Percentiles rank a stretch among this genome's conserved stretches.
Evolutionary conservation across 805 yeast species (phyloP).

Genomic region (Starmerella ratchasimensis): DNA sequence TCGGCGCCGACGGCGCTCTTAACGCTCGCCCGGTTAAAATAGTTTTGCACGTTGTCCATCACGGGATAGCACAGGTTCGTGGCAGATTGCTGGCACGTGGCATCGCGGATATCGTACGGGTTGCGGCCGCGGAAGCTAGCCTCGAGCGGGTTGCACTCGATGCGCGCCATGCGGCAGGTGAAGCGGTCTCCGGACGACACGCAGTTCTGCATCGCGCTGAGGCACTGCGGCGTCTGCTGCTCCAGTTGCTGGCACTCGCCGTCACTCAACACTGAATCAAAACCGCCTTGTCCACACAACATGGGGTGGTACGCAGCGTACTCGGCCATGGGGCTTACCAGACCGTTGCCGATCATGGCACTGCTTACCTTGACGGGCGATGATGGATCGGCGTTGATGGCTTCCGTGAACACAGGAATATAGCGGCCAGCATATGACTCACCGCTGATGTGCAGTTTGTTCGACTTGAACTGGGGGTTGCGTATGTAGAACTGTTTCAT

Average conservation of each 20-base stretch:
- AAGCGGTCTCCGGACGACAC: constrained; percentile 5
- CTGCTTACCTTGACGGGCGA: constrained; percentile 56
- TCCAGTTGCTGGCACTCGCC: constrained; percentile 13
- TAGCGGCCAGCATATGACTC: constrained; percentile 92
- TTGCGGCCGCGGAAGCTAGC: constrained; percentile 33
- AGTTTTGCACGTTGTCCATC: constrained; percentile 37
- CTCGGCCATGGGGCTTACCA: constrained; percentile 73
- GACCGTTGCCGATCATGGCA: constrained; percentile 82
- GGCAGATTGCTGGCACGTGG: constrained; percentile 46
- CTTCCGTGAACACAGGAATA: constrained; percentile 65
- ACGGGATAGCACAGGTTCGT: constrained; percentile 39
- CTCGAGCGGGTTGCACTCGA: constrained; percentile 11
- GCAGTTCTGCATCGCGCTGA: constrained; percentile 9
- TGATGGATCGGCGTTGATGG: constrained; percentile 34
- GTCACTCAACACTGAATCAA: constrained; percentile 25
- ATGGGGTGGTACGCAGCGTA: constrained; percentile 72
- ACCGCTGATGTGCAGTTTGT: constrained; percentile 74
- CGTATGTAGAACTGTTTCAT: constrained; percentile 68
- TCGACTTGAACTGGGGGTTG: constrained; percentile 54
- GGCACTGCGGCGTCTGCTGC: constrained; percentile 8
- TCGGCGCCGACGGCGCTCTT: constrained; percentile 46
- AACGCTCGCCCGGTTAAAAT: constrained; percentile 41
- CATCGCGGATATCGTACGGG: constrained; percentile 49
- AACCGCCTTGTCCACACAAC: constrained; percentile 87
- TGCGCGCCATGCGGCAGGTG: constrained; percentile 10